Percentiles rank a stretch among this genome's conserved stretches.
Conservation (phyloP, 305 asterid genomes). For the Fraxinus ornus region DNA sequence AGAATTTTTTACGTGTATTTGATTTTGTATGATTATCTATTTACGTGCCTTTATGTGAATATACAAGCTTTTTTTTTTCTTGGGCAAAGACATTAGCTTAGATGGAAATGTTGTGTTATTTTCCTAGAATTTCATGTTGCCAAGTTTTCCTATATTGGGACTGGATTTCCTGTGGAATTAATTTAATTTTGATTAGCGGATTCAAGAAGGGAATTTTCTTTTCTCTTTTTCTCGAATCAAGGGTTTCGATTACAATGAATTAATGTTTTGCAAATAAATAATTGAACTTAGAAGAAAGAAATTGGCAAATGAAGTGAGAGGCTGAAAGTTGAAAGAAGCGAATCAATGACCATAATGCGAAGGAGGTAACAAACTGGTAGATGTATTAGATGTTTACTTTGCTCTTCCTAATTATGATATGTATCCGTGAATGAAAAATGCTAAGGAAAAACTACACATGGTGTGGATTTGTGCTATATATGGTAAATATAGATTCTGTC, state of each 20-base stretch:
- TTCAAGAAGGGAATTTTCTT: background rate
- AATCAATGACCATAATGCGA: background rate
- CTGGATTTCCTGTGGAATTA: background rate
- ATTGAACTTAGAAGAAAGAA: background rate
- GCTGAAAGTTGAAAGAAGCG: background rate
- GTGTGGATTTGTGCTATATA: background rate
- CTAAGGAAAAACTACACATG: background rate
- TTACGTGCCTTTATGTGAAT: background rate
- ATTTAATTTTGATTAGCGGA: background rate
- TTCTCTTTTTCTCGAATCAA: background rate
- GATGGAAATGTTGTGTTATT: background rate
- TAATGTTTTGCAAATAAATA: background rate
- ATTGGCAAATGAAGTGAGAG: background rate
- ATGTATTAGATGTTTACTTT: background rate
- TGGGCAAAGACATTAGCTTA: background rate
- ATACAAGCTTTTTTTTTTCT: background rate
- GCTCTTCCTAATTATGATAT: background rate
- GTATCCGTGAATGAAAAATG: background rate
- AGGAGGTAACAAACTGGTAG: background rate
- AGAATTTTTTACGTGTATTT: background rate
- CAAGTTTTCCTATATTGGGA: background rate
- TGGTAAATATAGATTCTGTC: background rate
- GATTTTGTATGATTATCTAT: background rate
- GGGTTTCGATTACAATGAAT: background rate
- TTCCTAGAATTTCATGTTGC: background rate